Evolutionary conservation across 257 asterid species (phyloP).

Genomic region (Paraleonurus japonicus): DNA sequence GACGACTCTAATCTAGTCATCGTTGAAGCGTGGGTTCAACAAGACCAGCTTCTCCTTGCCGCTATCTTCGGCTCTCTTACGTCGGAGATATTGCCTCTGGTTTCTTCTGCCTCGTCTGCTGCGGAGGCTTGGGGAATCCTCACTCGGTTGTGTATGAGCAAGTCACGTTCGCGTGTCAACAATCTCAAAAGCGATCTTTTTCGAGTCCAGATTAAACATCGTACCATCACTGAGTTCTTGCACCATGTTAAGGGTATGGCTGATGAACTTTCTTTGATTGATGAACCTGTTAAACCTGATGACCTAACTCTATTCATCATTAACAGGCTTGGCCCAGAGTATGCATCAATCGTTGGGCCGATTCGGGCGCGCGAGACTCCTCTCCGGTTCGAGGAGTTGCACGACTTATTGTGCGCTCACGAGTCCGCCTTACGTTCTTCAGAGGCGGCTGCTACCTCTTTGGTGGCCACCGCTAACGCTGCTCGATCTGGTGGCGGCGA

Average conservation of each 20-base stretch:
- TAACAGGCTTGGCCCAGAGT: neutral
- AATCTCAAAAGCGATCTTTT: neutral
- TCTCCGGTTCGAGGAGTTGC: neutral
- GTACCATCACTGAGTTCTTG: neutral
- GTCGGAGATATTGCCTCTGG: neutral
- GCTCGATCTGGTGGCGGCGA: too few relatives aligned
- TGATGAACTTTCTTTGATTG: neutral
- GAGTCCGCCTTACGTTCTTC: too few relatives aligned
- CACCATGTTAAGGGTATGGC: neutral
- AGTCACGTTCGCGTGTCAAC: neutral
- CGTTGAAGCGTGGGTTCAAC: neutral
- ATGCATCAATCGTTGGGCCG: neutral
- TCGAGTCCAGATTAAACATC: neutral
- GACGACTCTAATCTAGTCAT: neutral
- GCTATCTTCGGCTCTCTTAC: neutral
- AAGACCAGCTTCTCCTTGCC: neutral
- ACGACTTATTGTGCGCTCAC: too few relatives aligned
- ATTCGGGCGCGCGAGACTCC: neutral
- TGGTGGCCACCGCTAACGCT: too few relatives aligned
- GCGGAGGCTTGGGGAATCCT: neutral
- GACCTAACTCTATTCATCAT: neutral
- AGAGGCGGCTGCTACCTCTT: too few relatives aligned
- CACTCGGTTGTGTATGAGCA: neutral
- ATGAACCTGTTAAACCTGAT: neutral
- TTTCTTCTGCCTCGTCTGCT: neutral